Conservation (phyloP, 257 asterid species). For the Mitragyna speciosa region DNA sequence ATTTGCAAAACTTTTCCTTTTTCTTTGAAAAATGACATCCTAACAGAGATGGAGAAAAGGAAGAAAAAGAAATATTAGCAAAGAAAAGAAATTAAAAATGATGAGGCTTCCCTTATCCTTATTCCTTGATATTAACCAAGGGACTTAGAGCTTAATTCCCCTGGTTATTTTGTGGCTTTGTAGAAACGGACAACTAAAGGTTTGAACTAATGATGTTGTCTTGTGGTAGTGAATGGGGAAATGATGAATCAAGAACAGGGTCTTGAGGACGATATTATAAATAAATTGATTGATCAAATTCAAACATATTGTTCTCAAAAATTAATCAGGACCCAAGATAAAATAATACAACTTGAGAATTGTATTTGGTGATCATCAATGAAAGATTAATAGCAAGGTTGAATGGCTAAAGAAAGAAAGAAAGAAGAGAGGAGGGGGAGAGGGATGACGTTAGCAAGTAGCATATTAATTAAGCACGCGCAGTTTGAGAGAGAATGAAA, state of each 20-base stretch:
- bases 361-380: neutral
- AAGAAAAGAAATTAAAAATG: constrained; percentile 21
- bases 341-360: neutral
- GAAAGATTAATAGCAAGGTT: neutral
- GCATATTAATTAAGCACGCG: constrained; percentile 43
- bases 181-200: constrained; percentile 46
- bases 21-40: constrained; percentile 5
- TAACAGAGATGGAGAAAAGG: neutral
- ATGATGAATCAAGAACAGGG: constrained; percentile 31
- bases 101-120: constrained; percentile 29
- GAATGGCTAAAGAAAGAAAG: neutral
- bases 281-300: neutral
- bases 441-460: constrained; percentile 3
- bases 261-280: constrained; percentile 5
- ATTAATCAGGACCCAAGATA: neutral
- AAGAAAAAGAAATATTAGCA: neutral
- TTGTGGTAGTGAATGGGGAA: constrained; percentile 40
- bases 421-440: neutral
- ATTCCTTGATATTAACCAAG: constrained; percentile 36
- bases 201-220: constrained; percentile 57
- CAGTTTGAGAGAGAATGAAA: constrained; percentile 19
- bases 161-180: neutral
- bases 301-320: constrained; percentile 13
- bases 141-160: constrained; percentile 7
- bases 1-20: constrained; percentile 5